phyloP scores from a whole-genome alignment of 768 basidiomycete species.

The Mycena galericulata region DNA sequence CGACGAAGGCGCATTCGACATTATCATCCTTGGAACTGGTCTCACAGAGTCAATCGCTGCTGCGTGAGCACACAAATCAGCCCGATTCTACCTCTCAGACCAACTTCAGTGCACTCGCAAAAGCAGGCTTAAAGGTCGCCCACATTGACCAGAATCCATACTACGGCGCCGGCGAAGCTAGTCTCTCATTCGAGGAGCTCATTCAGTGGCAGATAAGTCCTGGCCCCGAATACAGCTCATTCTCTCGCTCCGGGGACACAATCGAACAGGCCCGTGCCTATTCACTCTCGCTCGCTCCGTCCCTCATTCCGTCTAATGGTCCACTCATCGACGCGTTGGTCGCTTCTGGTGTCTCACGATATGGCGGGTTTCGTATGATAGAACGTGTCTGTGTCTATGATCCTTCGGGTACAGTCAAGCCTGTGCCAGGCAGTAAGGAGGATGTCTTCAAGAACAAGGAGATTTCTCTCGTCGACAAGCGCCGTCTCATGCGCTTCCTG shows the following conservation, averaged over 20 bases:
- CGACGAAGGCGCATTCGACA: conserved; percentile 67
- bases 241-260: conserved; percentile 56
- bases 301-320: conserved; percentile 84
- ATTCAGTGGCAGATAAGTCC: conserved; percentile 70
- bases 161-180: conserved; percentile 89
- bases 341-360: conserved; percentile 86
- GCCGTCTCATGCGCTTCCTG: conserved; percentile 92
- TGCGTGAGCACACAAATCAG: conserved; percentile 70
- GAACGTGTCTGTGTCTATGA: conserved; percentile 76
- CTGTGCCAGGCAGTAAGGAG: conserved; percentile 92
- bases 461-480: conserved; percentile 85
- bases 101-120: conserved; percentile 80
- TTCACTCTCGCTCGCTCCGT: conserved; percentile 86
- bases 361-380: conserved; percentile 90
- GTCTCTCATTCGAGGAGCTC: conserved; percentile 85
- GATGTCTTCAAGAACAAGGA: conserved; percentile 90
- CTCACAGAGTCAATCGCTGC: conserved; percentile 88
- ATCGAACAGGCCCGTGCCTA: conserved; percentile 78
- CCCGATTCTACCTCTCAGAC: conserved; percentile 26
- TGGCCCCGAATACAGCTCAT: conserved; percentile 52
- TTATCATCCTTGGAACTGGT: conserved; percentile 81
- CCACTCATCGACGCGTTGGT: conserved; percentile 84
- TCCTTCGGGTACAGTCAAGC: conserved; percentile 58
- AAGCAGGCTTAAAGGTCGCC: conserved; percentile 87
- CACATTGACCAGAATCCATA: conserved; percentile 88